Conservation (phyloP, 768 basidiomycete genomes). For the Wakefieldia striispora region DNA sequence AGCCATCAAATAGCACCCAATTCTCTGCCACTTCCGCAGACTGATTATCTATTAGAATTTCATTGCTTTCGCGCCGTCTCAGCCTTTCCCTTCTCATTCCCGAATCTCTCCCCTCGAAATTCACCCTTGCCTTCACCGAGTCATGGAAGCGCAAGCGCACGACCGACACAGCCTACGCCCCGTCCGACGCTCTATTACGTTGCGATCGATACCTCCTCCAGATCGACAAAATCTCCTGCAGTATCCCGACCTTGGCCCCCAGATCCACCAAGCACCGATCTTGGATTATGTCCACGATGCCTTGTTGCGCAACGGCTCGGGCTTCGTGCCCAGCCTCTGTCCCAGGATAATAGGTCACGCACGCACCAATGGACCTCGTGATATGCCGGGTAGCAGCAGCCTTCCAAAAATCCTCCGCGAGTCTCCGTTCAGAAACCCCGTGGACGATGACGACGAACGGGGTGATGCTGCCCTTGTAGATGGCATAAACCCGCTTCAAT, state of each 20-base stretch:
- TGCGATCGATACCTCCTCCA: conserved; percentile 21
- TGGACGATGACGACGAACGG: conserved; percentile 19
- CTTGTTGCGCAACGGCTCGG: conserved; percentile 9
- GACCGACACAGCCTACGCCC: neutral
- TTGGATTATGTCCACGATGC: conserved; percentile 11
- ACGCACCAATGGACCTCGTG: conserved; percentile 4
- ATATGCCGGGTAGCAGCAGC: conserved; percentile 8
- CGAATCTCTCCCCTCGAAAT: no score
- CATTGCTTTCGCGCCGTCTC: neutral
- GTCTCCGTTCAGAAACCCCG: conserved; percentile 1
- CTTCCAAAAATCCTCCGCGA: conserved; percentile 13
- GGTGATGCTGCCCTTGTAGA: conserved; percentile 13
- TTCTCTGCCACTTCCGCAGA: no score
- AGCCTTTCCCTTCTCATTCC: neutral
- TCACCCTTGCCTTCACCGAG: no score
- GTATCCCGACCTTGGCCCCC: conserved; percentile 13
- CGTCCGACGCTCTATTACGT: neutral
- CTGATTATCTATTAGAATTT: neutral
- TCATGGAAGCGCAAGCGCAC: no score
- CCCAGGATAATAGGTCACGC: conserved; percentile 15
- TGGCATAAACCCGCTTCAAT: conserved; percentile 12
- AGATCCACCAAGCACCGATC: conserved; percentile 14
- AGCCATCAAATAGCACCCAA: no score
- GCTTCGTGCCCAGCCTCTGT: conserved; percentile 1
- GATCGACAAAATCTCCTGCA: conserved; percentile 14